A percentile compares a stretch with the other conserved stretches of the same genome.
phyloP scores from a whole-genome alignment of 331 rosid species.

The Ulmus americana region DNA sequence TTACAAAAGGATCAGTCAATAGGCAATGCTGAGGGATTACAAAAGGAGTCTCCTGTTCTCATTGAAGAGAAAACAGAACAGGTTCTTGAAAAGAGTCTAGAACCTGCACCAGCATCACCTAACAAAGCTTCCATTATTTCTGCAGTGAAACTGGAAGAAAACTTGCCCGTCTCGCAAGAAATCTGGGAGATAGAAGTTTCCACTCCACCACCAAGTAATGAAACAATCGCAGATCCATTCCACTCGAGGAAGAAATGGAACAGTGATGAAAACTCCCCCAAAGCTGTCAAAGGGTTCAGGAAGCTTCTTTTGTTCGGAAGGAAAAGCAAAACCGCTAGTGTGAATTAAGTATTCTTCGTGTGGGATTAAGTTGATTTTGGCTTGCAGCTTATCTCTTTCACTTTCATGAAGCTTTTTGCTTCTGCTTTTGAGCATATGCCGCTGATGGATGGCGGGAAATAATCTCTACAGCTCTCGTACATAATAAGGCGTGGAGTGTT shows the following conservation, averaged over 20 bases:
- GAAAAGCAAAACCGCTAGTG: slow-evolving; percentile 40
- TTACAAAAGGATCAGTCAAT: slow-evolving; percentile 20
- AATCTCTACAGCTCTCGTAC: slow-evolving; percentile 7
- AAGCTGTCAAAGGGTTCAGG: slow-evolving; percentile 72
- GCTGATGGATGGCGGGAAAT: slow-evolving; percentile 28
- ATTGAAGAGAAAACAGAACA: slow-evolving; percentile 36
- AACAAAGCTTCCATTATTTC: slow-evolving; percentile 28
- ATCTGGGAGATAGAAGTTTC: slow-evolving; percentile 47
- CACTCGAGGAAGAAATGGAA: slow-evolving; percentile 93
- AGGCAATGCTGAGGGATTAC: slow-evolving; percentile 24
- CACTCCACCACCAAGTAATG: slow-evolving; percentile 60
- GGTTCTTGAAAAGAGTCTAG: slow-evolving; percentile 27
- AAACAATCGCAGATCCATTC: slow-evolving; percentile 32
- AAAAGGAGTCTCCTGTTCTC: slow-evolving; percentile 35
- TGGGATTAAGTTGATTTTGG: not conserved
- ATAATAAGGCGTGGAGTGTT: slow-evolving; percentile 42
- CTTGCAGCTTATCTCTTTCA: slow-evolving; percentile 24
- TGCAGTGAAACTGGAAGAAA: slow-evolving; percentile 31
- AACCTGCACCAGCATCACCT: slow-evolving; percentile 37
- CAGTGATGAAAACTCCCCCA: slow-evolving; percentile 65
- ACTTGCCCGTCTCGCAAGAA: slow-evolving; percentile 23
- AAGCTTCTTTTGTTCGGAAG: slow-evolving; percentile 91
- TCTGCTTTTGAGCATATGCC: slow-evolving; percentile 29
- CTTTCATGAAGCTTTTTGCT: slow-evolving; percentile 23
- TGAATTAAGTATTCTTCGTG: slow-evolving; percentile 18